Base-by-base conservation (phyloP, 345 rosid species). In the Euphorbia peplus region DNA sequence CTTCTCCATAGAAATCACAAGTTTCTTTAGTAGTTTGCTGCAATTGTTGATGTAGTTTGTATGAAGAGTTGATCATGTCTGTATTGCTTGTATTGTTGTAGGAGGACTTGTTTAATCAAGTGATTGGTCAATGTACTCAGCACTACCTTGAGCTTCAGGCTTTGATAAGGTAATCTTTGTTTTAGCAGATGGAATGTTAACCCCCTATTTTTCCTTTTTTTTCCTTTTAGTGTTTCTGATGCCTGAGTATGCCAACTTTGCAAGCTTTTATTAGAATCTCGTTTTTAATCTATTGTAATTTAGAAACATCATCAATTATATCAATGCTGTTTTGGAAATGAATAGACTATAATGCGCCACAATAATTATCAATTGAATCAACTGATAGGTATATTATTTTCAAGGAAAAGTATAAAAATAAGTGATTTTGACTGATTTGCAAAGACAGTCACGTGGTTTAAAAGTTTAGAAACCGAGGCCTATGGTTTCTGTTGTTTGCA, bases 21-120 rank as follows among this genome's bases (percentile, higher is more conserved):
- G 29, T 42, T 35, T 11, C 15, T 46, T 67, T 16, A 25, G n/a
- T 14, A 16, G 15, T 53, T 54, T 18, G 1, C n/a, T 44, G 22
- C 14, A 37, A 41, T 42, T n/a, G 22, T n/a, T 28, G 42, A 50
- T 59, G n/a, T 39, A n/a, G 10, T 8, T 65, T 11, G 42, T 46
- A 26, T 47, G 10, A 32, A 39, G 11, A 22, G 8, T n/a, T 14
- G 8, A 50, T 7, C 37, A 57, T 72, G n/a, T 65, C 6, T 58
- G 4, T 28, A 14, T 13, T 57, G 21, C 26, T 3, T 64, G 60
- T 15, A 28, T 50, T 44, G 30, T 52, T 59, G 41, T n/a, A 76
- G 80, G 80, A 72, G 47, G 76, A 76, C 60, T 5, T 68, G 62
- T 63, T 68, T 63, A 72, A 76, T 71, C 73, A 76, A 72, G 80